Conservation (phyloP, 208 protist genomes). For the Leishmania tropica region DNA sequence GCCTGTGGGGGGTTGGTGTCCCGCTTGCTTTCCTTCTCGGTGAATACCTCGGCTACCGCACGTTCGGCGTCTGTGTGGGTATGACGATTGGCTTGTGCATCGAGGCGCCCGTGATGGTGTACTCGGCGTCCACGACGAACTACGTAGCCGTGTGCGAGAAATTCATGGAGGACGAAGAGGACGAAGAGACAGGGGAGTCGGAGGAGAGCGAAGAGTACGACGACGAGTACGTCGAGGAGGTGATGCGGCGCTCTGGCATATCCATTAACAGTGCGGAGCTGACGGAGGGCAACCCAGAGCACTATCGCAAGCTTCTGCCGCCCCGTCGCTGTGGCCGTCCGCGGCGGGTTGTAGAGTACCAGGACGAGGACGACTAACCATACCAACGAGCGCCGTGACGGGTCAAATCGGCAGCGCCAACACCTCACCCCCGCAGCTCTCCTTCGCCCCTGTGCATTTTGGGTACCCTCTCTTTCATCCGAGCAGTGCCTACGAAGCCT, state of each 20-base stretch:
- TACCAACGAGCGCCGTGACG: background rate
- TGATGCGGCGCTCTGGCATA: slow-evolving; percentile 83
- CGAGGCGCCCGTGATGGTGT: slow-evolving; percentile 79
- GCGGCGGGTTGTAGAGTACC: slow-evolving; percentile 28
- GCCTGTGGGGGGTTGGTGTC: slow-evolving; percentile 76
- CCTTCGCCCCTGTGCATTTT: too few species aligned
- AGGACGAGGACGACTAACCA: slow-evolving; percentile 36
- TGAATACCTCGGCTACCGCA: slow-evolving; percentile 52
- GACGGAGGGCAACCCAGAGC: slow-evolving; percentile 38
- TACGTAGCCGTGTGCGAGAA: slow-evolving; percentile 70
- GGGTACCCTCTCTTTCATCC: too few species aligned
- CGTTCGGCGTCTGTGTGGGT: slow-evolving; percentile 76
- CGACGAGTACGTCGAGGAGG: slow-evolving; percentile 66
- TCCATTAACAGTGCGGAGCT: slow-evolving; percentile 33
- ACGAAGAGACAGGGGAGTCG: slow-evolving; percentile 48
- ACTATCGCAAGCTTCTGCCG: slow-evolving; percentile 53
- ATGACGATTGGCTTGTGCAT: slow-evolving; percentile 83
- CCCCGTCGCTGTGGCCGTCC: slow-evolving; percentile 39
- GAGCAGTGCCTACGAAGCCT: too few species aligned
- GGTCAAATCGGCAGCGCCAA: too few species aligned
- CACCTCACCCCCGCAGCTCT: too few species aligned
- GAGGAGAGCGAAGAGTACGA: slow-evolving; percentile 61
- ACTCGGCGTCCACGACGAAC: slow-evolving; percentile 55
- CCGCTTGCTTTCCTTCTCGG: slow-evolving; percentile 68
- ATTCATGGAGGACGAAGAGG: slow-evolving; percentile 60